Evolutionary conservation across 1,139 yeast genomes (phyloP), one percentile per base, ranked within the genome.

Genomic region (Taiozyma sp.): DNA sequence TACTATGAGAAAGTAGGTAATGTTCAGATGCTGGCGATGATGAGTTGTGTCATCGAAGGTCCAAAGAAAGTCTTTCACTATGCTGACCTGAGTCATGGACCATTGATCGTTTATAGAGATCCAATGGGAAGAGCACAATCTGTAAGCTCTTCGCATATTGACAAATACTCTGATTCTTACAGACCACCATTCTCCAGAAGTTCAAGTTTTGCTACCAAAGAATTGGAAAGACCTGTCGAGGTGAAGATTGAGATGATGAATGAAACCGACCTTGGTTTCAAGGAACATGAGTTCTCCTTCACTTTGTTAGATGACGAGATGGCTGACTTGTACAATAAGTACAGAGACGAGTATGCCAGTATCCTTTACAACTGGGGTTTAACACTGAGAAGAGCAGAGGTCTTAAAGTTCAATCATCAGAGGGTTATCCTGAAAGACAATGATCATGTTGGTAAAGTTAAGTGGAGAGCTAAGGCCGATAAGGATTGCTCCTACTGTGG

Each of bases 1-100:
- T 84, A 85, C 59, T 91, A 85, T 62, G 95, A 86, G 60, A 68
- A 62, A 43, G 66, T 73, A 47, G 83, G 84, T 4, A 87, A 92
- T 61, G 71, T 89, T 24, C 98, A 92, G 65, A 90, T 92, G 96
- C 72, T 93, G 23, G 97, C 96, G 1, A 86, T 88, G 88, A 70
- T 91, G 64, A 81, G 95, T 2, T 89, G 96, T 68, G 77, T 90
- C 4, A 51, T 62, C 7, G 56, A 56, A 27, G 60, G 51, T 5
- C 48, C 51, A 28, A 43, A 32, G 9, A 29, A 44, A 40, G 14
- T 44, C 48, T 19, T 51, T 51, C 19, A 30, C 44, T 1, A 45
- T 47, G 10, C 45, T 44, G 13, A 46, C 22, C 13, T 46, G 40
- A 22, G n/a, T 13, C 5, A 24, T 24, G 24, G 23, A n/a, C 13